Evolutionary conservation across 495 filamentous ascomycete species (phyloP), one percentile per base, ranked within the genome.

Genomic region (Hyaloscypha hepaticicola): DNA sequence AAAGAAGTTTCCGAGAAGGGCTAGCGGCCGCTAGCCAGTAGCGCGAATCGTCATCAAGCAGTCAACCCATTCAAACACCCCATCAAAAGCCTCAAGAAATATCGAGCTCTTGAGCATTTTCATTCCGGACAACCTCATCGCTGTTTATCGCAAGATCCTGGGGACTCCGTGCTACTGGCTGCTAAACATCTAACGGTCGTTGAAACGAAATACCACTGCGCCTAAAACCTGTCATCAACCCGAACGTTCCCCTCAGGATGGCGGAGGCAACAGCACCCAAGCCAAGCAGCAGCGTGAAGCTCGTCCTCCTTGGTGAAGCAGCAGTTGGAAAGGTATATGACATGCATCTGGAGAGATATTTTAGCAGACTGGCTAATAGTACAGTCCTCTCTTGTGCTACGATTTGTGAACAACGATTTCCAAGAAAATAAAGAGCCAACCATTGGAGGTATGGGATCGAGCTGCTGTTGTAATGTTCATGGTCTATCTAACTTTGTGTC

Each of bases 381-480:
- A 64, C 66, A 99, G 95, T 98, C 96, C 45, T 99, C 95, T 48
- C 88, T 99, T 57, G 95, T 99, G 60, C 85, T 99, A 69, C 92
- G 95, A 71, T 99, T 99, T 75, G 95, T 99, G 74, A 99, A 98
- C 84, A 93, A 99, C 80, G 95, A 98, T 79, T 99, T 98, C 72
- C 95, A 99, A 81, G 96, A 98, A 78, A 99, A 99, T 77, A 99
- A 99, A 82, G 95, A 99, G 74, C 95, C 95, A 51, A 99, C 95
- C 59, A 99, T 99, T 81, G 95, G 95, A 82, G 94, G 94, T 96
- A 85, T 72, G 87, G 76, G 60, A 66, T 60, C 5, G 50, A 7
- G 60, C 61, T 4, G 24, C 50, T 27, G 26, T 55, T 55, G 33
- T 41, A 38, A 12, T 5, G 34, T 55, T 34, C 62, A 28, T 66